These are phyloP conservation scores for Coemansia sp. DNA, from an alignment of 192 early-diverging fungal genomes.

Conservation along the genomic window DNA sequence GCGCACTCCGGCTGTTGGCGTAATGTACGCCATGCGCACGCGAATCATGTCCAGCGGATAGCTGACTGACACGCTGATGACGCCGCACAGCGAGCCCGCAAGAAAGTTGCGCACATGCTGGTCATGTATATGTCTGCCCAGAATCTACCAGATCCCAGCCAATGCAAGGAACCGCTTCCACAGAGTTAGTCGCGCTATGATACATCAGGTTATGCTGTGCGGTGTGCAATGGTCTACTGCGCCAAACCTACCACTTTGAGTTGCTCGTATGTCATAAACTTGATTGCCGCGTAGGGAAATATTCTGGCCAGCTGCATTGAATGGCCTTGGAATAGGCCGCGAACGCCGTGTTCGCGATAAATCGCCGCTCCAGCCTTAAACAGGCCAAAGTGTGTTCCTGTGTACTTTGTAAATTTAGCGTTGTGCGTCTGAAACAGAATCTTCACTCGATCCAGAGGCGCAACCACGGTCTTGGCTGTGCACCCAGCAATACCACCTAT, in stretches of 20 bases:
- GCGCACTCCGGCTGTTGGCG: conserved; percentile 28
- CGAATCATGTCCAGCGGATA: conserved; percentile 95
- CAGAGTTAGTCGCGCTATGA: neutral
- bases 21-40: conserved; percentile 84
- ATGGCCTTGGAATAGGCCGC: conserved; percentile 92
- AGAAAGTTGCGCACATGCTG: conserved; percentile 71
- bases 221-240: neutral
- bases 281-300: conserved; percentile 96
- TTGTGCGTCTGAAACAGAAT: conserved; percentile 82
- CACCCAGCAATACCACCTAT: conserved; percentile 54
- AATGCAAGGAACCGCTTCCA: neutral
- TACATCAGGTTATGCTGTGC: neutral
- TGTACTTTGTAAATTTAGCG: conserved; percentile 63
- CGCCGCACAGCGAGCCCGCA: conserved; percentile 80
- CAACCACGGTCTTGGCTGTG: conserved; percentile 73
- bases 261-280: conserved; percentile 97
- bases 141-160: neutral
- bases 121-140: conserved; percentile 66
- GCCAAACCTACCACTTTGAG: conserved; percentile 53
- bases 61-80: conserved; percentile 82
- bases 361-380: conserved; percentile 80
- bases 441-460: conserved; percentile 82
- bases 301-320: conserved; percentile 90
- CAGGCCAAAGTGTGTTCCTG: conserved; percentile 64
- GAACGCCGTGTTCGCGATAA: conserved; percentile 64